Evolutionary conservation across 345 rosid genomes (phyloP).

Genomic region (Aurinia saxatilis): DNA sequence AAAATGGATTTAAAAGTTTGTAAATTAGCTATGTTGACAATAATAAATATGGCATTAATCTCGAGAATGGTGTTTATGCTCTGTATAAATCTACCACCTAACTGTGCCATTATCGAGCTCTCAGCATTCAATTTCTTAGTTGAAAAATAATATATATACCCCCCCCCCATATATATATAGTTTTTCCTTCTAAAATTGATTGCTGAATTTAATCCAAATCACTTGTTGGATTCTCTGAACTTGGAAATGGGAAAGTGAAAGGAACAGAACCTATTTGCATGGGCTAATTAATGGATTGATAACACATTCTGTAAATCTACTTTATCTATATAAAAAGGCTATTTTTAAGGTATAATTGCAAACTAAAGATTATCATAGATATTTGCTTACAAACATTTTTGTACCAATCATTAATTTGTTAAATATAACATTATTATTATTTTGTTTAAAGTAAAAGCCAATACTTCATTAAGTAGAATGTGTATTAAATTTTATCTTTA

Average conservation of each 20-base stretch:
- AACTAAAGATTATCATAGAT: too few relatives aligned
- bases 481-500: too few relatives aligned
- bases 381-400: too few relatives aligned
- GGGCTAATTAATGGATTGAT: slow-evolving; percentile 1
- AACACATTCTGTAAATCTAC: neutral
- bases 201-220: neutral
- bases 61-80: slow-evolving; percentile 8
- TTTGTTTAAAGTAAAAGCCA: too few relatives aligned
- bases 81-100: slow-evolving; percentile 16
- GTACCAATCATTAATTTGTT: too few relatives aligned
- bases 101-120: slow-evolving; percentile 7
- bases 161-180: too few relatives aligned
- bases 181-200: too few relatives aligned
- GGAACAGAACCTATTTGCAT: neutral
- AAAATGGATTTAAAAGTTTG: neutral
- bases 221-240: slow-evolving; percentile 18
- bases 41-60: slow-evolving; percentile 3
- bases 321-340: neutral
- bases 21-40: neutral
- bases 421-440: too few relatives aligned
- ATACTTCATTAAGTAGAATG: too few relatives aligned
- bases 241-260: slow-evolving; percentile 15
- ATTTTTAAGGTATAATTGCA: neutral
- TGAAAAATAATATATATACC: too few relatives aligned
- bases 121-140: slow-evolving; percentile 5